Evolutionary conservation across 2,329 filamentous ascomycete genomes (phyloP), one percentile per base, ranked within the genome.

Genomic region (Pyrenochaeta sp.): DNA sequence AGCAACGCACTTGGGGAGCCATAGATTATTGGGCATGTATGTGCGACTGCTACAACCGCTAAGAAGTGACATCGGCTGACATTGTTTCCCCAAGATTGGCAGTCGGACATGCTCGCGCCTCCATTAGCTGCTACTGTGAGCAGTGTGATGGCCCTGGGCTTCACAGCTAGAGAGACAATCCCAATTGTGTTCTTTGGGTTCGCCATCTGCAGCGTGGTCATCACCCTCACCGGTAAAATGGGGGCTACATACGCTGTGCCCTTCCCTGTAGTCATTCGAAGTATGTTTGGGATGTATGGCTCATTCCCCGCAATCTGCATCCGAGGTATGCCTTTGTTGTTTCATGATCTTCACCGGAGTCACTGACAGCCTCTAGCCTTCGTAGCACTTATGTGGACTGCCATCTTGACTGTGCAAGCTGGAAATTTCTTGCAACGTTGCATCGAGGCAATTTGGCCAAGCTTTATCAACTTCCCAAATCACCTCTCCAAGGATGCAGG

Each of bases 171-270:
- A 30, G 76, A 78, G 47, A 77, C 76, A 4, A 69, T 79, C 11
- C 71, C 77, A 9, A 77, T 79, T 36, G 74, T 77, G 7, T 71
- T 78, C 42, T 74, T 77, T 21, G 77, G 73, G 14, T 76, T 77
- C 38, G 64, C 70, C 15, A 72, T 78, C 30, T 77, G 74, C 51
- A 77, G 74, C 29, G 69, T 75, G 19, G 71, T 76, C 9, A 74
- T 77, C 14, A 80, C 77, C 1, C 60, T 80, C 14, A 80, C 78
- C 31, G 76, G 69, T 17, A 74, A 73, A 54, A 73, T 74, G 69
- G 70, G 61, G 23, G 69, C 68, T 9, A 69, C 65, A 19, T 72
- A 72, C 44, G 55, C 56, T 38, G 68, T 71, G 14, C 55, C 69
- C 1, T 74, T 72, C 41, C 73, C 74, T 1, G 73, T 77, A 22